Evolutionary conservation across 768 basidiomycete genomes (phyloP).

Genomic region (Termitomyces sp.): DNA sequence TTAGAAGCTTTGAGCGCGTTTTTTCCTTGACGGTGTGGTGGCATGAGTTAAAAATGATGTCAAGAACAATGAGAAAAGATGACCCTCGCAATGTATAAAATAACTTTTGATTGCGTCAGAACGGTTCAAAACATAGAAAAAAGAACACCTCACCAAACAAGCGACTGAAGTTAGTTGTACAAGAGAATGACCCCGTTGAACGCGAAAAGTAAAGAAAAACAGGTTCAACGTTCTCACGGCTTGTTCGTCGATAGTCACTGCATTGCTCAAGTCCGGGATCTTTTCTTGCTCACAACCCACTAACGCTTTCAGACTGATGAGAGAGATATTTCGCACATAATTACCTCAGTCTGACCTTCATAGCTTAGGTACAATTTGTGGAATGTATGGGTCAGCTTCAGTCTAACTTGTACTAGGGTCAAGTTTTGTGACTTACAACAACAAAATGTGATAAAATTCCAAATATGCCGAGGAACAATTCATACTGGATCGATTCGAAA

Average conservation of each 20-base stretch:
- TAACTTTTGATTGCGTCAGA: conserved; percentile 2
- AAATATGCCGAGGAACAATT: not conserved
- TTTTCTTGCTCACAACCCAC: not conserved
- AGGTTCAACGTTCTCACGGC: conserved; percentile 4
- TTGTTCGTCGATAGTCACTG: not conserved
- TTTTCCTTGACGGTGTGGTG: not conserved
- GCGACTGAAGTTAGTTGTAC: not conserved
- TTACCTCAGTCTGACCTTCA: not conserved
- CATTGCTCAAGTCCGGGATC: not conserved
- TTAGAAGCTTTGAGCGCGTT: not conserved
- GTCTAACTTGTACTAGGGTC: not conserved
- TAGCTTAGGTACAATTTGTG: not conserved
- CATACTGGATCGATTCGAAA: not conserved
- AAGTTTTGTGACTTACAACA: not conserved
- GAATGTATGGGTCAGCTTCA: not conserved
- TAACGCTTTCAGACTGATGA: not conserved
- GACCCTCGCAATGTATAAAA: not conserved
- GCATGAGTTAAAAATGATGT: not conserved
- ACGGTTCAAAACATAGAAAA: not conserved
- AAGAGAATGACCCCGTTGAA: not conserved
- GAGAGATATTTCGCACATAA: not conserved
- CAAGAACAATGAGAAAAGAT: not conserved
- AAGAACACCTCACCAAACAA: not conserved
- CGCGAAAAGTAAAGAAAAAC: not conserved
- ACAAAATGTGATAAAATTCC: not conserved